These are phyloP conservation scores for Colletotrichum sp. DNA, from an alignment of 2,329 filamentous ascomycete species.

Conservation along the genomic window DNA sequence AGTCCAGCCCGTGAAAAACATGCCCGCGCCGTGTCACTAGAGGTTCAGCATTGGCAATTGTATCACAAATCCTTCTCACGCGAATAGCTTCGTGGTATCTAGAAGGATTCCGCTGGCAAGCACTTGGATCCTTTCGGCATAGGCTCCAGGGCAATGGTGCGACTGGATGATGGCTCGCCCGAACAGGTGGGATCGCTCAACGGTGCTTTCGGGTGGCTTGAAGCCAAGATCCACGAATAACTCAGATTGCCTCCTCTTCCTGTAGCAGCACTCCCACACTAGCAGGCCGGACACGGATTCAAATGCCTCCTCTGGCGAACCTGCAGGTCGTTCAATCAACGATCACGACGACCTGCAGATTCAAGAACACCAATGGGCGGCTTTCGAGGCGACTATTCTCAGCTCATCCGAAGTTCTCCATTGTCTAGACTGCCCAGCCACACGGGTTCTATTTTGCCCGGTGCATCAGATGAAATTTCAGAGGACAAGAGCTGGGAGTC, in stretches of 20 bases:
- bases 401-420: not conserved
- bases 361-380: not conserved
- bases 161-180: not conserved
- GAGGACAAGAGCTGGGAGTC: not conserved
- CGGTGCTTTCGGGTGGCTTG: not conserved
- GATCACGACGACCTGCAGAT: not conserved
- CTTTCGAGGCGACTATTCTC: not conserved
- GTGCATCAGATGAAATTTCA: conserved; percentile 1
- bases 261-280: not conserved
- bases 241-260: not conserved
- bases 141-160: not conserved
- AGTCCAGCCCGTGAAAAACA: not conserved
- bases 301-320: not conserved
- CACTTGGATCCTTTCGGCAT: not conserved
- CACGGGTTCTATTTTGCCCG: not conserved
- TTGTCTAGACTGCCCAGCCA: not conserved
- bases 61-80: not conserved
- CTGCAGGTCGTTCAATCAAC: too few relatives aligned
- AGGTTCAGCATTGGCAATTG: not conserved
- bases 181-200: not conserved
- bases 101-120: not conserved
- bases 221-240: not conserved
- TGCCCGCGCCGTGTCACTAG: not conserved
- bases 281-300: not conserved
- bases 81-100: not conserved